These are phyloP conservation scores for Avena sativa DNA, from an alignment of 176 grass and related monocot species.

Conservation along the genomic window DNA sequence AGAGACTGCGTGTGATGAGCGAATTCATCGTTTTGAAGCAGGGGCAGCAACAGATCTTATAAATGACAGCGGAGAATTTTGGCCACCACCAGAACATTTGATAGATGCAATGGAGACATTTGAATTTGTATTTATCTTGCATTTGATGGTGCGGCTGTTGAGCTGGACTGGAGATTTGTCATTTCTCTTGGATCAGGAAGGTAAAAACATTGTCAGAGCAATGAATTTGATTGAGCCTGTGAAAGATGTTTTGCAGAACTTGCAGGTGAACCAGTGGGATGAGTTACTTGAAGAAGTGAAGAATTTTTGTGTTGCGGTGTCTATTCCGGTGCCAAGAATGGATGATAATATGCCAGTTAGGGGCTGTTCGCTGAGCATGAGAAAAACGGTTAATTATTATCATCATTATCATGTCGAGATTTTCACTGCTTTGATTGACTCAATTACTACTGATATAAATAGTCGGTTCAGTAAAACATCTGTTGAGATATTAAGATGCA, in stretches of 20 bases:
- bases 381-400: neutral
- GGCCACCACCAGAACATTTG: neutral
- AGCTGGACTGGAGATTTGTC: neutral
- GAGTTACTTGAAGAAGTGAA: neutral
- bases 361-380: neutral
- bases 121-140: slow-evolving; percentile 16
- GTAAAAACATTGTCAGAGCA: neutral
- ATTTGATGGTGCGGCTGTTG: slow-evolving; percentile 12
- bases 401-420: slow-evolving; percentile 4
- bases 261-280: neutral
- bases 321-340: slow-evolving; percentile 4
- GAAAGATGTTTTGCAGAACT: neutral
- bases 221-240: slow-evolving; percentile 1
- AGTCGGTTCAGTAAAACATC: neutral
- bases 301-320: neutral
- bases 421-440: slow-evolving; percentile 11
- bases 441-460: neutral
- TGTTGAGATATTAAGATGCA: slow-evolving; percentile 11
- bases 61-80: neutral
- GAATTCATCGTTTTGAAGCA: neutral
- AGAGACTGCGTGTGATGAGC: neutral
- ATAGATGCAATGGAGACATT: neutral
- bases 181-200: neutral
- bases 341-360: slow-evolving; percentile 8
- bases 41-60: neutral